Conservation (phyloP, 352 stramenopile genomes). For the Pythium oligandrum region DNA sequence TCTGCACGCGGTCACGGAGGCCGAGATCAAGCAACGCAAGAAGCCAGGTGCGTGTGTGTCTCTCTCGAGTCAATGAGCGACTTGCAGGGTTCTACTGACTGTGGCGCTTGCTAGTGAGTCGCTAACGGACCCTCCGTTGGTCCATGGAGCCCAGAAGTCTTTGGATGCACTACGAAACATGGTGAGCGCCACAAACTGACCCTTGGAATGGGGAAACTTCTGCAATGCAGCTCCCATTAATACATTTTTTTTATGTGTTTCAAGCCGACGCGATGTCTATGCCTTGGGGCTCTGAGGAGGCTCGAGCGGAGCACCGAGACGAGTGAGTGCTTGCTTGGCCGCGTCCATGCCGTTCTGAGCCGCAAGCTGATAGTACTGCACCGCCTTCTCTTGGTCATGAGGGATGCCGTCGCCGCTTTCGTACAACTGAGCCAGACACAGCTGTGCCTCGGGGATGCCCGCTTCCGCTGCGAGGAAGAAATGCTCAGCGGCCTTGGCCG, state of each 20-base stretch:
- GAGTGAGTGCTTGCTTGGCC: constrained; percentile 44
- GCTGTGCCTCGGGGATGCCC: constrained; percentile 55
- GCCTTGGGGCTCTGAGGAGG: too few relatives aligned
- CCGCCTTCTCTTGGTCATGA: constrained; percentile 46
- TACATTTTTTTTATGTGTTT: too few relatives aligned
- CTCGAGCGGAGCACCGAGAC: constrained; percentile 40
- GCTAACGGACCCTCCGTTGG: too few relatives aligned
- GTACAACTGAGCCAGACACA: constrained; percentile 76
- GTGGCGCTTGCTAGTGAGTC: too few relatives aligned
- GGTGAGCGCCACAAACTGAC: too few relatives aligned
- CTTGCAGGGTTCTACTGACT: too few relatives aligned
- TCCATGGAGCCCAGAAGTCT: too few relatives aligned
- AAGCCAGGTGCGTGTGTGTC: constrained; percentile 49
- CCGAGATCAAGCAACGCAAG: constrained; percentile 94
- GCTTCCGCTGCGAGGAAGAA: constrained; percentile 74
- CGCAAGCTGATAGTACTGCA: constrained; percentile 74
- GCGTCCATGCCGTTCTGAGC: constrained; percentile 48
- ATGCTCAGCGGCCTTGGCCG: constrained; percentile 46
- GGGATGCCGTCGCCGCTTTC: constrained; percentile 51
- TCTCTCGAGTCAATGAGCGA: too few relatives aligned
- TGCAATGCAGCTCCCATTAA: too few relatives aligned
- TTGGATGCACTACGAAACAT: too few relatives aligned
- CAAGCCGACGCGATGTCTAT: too few relatives aligned
- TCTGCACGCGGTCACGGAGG: constrained; percentile 88
- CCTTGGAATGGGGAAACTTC: too few relatives aligned